Conservation (phyloP, 352 stramenopile genomes). For the Globisporangium paroecandrum region DNA sequence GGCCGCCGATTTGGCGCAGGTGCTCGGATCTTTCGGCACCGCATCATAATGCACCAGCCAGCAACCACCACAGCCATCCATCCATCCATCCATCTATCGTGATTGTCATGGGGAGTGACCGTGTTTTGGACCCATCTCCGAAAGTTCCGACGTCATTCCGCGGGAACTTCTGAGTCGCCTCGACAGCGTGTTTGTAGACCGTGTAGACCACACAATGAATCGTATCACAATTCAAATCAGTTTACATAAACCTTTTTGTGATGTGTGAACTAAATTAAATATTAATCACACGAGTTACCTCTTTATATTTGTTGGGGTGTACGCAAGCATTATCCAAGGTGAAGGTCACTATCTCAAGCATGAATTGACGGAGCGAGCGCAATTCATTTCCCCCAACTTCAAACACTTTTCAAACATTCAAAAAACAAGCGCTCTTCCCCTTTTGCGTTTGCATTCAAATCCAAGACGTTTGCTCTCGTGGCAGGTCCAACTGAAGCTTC, state of each 20-base stretch:
- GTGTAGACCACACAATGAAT: background rate
- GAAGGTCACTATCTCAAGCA: too few species aligned
- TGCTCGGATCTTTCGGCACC: slow-evolving; percentile 3
- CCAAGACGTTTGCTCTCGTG: background rate
- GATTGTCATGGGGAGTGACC: background rate
- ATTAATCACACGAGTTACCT: background rate
- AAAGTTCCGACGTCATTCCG: slow-evolving; percentile 10
- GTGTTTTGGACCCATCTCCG: slow-evolving; percentile 1
- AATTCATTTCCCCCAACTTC: slow-evolving; percentile 5
- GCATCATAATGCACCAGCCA: too few species aligned
- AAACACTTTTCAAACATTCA: slow-evolving; percentile 17
- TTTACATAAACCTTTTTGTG: background rate
- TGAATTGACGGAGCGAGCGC: background rate
- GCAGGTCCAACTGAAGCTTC: background rate
- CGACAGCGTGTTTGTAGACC: background rate
- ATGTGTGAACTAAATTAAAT: too few species aligned
- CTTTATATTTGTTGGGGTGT: background rate
- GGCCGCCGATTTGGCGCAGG: slow-evolving; percentile 36
- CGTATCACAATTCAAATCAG: background rate
- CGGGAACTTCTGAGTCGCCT: background rate
- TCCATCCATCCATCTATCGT: background rate
- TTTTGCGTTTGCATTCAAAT: slow-evolving; percentile 1
- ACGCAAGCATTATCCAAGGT: too few species aligned
- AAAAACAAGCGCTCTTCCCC: slow-evolving; percentile 16
- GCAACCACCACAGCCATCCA: background rate